These are phyloP conservation scores for Ceratobasidium sp. DNA, from an alignment of 1,284 basidiomycete species.

Conservation along the genomic window DNA sequence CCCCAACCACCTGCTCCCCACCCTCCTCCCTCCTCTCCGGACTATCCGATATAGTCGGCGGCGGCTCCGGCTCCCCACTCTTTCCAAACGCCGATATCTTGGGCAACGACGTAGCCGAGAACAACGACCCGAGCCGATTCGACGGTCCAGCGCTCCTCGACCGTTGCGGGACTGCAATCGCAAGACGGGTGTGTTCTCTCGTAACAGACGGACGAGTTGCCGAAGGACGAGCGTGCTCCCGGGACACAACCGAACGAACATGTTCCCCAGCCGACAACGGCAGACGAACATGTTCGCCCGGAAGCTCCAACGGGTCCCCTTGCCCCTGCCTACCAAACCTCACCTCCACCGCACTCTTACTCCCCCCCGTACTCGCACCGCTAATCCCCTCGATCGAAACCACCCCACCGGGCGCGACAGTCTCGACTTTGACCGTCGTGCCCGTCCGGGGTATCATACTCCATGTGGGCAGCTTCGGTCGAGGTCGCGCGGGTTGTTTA, in stretches of 20 bases:
- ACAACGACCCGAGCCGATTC: background rate
- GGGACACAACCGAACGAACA: too few relatives aligned
- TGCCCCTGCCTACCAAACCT: background rate
- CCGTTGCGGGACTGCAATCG: background rate
- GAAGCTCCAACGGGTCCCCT: conserved; percentile 29
- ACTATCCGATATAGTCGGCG: background rate
- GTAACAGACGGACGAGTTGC: too few relatives aligned
- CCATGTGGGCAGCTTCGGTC: conserved; percentile 20
- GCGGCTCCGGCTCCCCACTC: conserved; percentile 20
- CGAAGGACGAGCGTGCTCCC: too few relatives aligned
- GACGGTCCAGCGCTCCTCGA: conserved; percentile 30
- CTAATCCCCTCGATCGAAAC: conserved; percentile 29
- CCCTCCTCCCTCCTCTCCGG: too few relatives aligned
- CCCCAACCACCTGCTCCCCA: too few relatives aligned
- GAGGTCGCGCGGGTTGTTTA: conserved; percentile 3
- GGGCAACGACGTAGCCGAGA: conserved; percentile 18
- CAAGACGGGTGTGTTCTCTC: too few relatives aligned
- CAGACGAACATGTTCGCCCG: conserved; percentile 22
- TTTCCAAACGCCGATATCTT: conserved; percentile 38
- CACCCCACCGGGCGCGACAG: conserved; percentile 12
- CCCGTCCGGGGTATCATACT: conserved; percentile 29
- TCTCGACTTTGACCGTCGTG: conserved; percentile 49
- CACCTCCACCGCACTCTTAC: conserved; percentile 8
- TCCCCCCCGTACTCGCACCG: background rate
- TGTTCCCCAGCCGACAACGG: too few relatives aligned